phyloP scores from a whole-genome alignment of 2,329 filamentous ascomycete genomes.

The Hypomyces perniciosus region DNA sequence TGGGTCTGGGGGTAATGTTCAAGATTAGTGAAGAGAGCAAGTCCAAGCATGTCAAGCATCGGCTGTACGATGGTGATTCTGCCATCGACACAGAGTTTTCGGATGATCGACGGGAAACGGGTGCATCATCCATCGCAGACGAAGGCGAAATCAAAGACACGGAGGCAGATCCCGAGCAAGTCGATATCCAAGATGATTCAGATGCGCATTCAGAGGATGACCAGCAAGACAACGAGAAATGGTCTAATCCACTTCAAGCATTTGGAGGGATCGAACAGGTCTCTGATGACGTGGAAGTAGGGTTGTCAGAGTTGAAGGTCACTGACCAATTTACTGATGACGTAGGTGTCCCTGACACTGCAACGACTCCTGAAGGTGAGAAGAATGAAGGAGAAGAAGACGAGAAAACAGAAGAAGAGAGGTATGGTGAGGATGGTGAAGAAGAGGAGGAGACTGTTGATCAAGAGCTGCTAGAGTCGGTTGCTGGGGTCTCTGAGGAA shows the following conservation, averaged over 20 bases:
- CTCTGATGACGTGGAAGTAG: conserved; percentile 21
- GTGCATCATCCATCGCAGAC: conserved; percentile 16
- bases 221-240: conserved; percentile 23
- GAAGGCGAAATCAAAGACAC: conserved; percentile 21
- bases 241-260: conserved; percentile 35
- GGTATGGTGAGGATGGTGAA: conserved; percentile 11
- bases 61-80: conserved; percentile 25
- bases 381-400: conserved; percentile 16
- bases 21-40: conserved; percentile 85
- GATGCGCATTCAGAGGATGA: conserved; percentile 29
- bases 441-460: conserved; percentile 22
- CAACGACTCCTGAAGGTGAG: background rate
- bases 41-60: conserved; percentile 69
- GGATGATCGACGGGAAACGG: conserved; percentile 12
- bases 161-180: conserved; percentile 17
- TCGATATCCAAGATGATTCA: conserved; percentile 23
- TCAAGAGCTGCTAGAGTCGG: conserved; percentile 12
- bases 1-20: conserved; percentile 86
- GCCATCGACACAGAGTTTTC: conserved; percentile 3
- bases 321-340: conserved; percentile 13
- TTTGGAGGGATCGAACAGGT: conserved; percentile 23
- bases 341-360: background rate
- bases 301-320: conserved; percentile 20
- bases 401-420: conserved; percentile 23
- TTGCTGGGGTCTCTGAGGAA: conserved; percentile 15